Percentiles rank a stretch among this genome's conserved stretches.
These are phyloP conservation scores for Byssoonygena ceratinophila DNA, from an alignment of 2,329 filamentous ascomycete species.

Conservation along the genomic window DNA sequence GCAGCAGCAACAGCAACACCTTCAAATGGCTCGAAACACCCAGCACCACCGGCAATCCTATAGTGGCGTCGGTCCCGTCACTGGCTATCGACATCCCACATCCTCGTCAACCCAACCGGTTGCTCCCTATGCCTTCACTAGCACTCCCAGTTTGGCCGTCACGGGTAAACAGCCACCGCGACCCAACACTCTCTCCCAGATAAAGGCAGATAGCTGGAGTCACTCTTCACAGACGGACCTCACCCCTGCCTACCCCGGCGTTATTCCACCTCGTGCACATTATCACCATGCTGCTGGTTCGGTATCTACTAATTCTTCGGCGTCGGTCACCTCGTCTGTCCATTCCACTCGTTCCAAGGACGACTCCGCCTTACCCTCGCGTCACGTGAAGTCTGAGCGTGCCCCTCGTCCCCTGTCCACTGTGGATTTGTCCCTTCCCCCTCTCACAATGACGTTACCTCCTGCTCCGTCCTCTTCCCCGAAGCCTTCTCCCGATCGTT, in stretches of 20 bases:
- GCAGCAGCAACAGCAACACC: conserved; percentile 36
- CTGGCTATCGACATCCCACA: conserved; percentile 13
- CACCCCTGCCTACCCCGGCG: conserved; percentile 37
- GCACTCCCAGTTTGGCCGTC: conserved; percentile 55
- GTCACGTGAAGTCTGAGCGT: conserved; percentile 30
- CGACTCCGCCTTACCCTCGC: conserved; percentile 37
- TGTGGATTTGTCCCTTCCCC: conserved; percentile 43
- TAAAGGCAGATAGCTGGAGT: conserved; percentile 30
- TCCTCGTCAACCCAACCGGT: conserved; percentile 52
- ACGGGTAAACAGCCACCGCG: conserved; percentile 34
- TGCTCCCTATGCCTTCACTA: conserved; percentile 67
- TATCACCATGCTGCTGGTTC: conserved; percentile 42
- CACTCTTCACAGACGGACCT: conserved; percentile 36
- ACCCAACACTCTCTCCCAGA: conserved; percentile 37
- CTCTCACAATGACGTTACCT: conserved; percentile 22
- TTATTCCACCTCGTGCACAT: conserved; percentile 31
- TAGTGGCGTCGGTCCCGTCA: conserved; percentile 22
- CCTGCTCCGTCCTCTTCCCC: conserved; percentile 45
- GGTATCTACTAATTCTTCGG: conserved; percentile 42
- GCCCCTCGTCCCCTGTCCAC: conserved; percentile 38
- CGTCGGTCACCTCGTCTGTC: conserved; percentile 41
- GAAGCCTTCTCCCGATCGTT: conserved; percentile 71
- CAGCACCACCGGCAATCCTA: conserved; percentile 35
- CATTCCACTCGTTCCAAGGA: conserved; percentile 38
- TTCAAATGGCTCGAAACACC: conserved; percentile 26